Evolutionary conservation across 805 yeast species (phyloP).

Genomic region (Teunomyces funiuensis): DNA sequence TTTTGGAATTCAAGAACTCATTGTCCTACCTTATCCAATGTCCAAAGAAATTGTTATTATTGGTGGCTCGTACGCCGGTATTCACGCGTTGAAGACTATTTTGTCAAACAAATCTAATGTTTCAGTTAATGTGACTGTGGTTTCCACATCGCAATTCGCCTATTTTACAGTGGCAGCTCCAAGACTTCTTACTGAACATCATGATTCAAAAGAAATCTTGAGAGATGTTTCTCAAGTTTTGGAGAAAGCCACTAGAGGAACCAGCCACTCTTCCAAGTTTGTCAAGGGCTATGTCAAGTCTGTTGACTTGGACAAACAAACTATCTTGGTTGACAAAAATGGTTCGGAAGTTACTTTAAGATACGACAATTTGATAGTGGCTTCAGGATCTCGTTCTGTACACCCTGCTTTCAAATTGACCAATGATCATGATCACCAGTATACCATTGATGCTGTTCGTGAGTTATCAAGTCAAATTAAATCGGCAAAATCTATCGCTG

Average conservation of each 20-base stretch:
- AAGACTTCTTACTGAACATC: slow-evolving; percentile 30
- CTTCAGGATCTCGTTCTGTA: slow-evolving; percentile 29
- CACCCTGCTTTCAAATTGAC: slow-evolving; percentile 27
- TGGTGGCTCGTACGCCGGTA: slow-evolving; percentile 40
- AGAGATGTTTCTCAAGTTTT: slow-evolving; percentile 20
- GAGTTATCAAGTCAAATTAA: slow-evolving; percentile 16
- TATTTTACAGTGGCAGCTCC: slow-evolving; percentile 32
- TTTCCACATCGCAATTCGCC: slow-evolving; percentile 24
- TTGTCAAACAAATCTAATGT: slow-evolving; percentile 9
- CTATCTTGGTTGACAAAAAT: slow-evolving; percentile 14
- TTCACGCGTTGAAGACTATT: slow-evolving; percentile 24
- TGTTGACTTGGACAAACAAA: slow-evolving; percentile 25
- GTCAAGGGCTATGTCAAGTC: slow-evolving; percentile 25
- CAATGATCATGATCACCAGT: slow-evolving; percentile 12
- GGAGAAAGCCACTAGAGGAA: slow-evolving; percentile 13
- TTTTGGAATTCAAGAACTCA: background rate
- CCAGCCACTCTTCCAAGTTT: slow-evolving; percentile 13
- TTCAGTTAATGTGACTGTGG: slow-evolving; percentile 18
- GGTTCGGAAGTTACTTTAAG: slow-evolving; percentile 9
- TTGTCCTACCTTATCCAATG: background rate
- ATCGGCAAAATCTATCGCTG: slow-evolving; percentile 28
- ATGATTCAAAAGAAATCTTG: slow-evolving; percentile 14
- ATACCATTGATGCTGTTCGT: slow-evolving; percentile 16
- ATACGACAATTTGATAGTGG: slow-evolving; percentile 36
- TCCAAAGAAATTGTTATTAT: slow-evolving; percentile 26